Base-by-base conservation (phyloP, 495 filamentous ascomycete genomes). In the Ascodesmis nigricans region DNA sequence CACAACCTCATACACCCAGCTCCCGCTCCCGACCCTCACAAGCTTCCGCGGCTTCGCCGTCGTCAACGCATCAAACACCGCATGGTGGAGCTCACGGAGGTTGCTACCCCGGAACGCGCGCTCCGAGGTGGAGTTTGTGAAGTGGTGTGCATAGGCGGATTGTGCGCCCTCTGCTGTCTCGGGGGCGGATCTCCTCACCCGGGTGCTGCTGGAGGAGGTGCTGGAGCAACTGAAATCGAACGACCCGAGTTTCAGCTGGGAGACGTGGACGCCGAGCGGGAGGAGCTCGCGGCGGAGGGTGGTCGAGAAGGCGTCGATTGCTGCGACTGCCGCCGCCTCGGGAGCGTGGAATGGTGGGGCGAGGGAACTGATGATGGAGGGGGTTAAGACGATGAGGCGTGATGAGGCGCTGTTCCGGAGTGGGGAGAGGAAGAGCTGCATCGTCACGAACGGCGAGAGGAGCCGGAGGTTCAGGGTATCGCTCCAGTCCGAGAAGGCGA, bases 381-480 rank as follows among this genome's bases (percentile, higher is more conserved):
- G 78, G 21, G 79, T 91, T 43, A 83, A 69, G 45, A 95, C 57
- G 25, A 93, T 57, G 27, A 97, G 64, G 28, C 68, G 68, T 36
- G 69, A 63, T 30, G 54, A 47, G 33, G 57, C 59, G 3, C 65
- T 58, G 17, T 78, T 69, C 0, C 79, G 83, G 1, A 95, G 62
- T 58, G 93, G 91, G 14, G 75, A 65, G 1, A 95, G 61, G 58
- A 95, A 91, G 16, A 75, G 65, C 51, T 92, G 81, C 7, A 78
- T 64, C 0, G 74, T 79, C 36, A 91, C 64, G 40, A 95, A 75
- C 3, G 90, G 83, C n/a, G 77, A 73, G 19, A 95, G 66, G n/a
- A 95, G 63, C 35, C 83, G 79, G 3, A 76, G 78, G 58, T 92
- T 91, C 44, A 95, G 64, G 9, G 75, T 73, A 49, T 95, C 81